phyloP scores from a whole-genome alignment of 1,284 basidiomycete species.

The Malassezia dermatis region DNA sequence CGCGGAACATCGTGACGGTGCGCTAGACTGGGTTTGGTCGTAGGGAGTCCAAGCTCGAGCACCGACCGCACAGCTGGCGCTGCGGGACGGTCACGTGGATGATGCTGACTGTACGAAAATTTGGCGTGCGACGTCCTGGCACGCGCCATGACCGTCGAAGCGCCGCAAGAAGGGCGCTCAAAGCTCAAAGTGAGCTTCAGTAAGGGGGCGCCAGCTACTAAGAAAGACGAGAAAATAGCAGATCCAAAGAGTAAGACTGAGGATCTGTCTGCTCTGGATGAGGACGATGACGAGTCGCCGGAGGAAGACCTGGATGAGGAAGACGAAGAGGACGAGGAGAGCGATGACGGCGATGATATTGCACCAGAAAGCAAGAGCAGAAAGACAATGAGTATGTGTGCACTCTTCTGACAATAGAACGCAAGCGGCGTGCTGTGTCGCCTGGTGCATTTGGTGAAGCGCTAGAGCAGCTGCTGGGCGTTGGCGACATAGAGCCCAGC shows the following conservation, averaged over 20 bases:
- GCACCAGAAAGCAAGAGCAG: slow-evolving; percentile 15
- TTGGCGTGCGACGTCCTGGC: not conserved
- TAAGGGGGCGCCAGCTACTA: not conserved
- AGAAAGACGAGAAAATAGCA: not conserved
- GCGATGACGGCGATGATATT: slow-evolving; percentile 20
- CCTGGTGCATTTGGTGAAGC: slow-evolving; percentile 38
- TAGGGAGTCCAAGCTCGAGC: not conserved
- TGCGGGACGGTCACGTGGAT: slow-evolving; percentile 6
- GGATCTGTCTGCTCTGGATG: not conserved
- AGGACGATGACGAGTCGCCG: slow-evolving; percentile 5
- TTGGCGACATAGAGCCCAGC: slow-evolving; percentile 1
- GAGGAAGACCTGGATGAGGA: slow-evolving; percentile 10
- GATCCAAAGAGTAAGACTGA: not conserved
- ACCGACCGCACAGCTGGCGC: not conserved
- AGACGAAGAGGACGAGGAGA: slow-evolving; percentile 18
- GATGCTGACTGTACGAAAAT: slow-evolving; percentile 9
- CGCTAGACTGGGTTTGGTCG: not conserved
- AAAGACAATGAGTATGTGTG: slow-evolving; percentile 31
- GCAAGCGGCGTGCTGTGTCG: slow-evolving; percentile 39
- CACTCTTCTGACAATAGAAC: slow-evolving; percentile 18
- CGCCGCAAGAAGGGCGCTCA: slow-evolving; percentile 13
- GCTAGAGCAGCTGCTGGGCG: slow-evolving; percentile 34
- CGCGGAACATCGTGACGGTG: slow-evolving; percentile 11
- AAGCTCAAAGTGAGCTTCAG: slow-evolving; percentile 23
- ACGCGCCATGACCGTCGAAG: not conserved